Percentiles rank a stretch among this genome's conserved stretches.
These are phyloP conservation scores for Lepidium campestre DNA, from an alignment of 441 rosid species.

Conservation along the genomic window DNA sequence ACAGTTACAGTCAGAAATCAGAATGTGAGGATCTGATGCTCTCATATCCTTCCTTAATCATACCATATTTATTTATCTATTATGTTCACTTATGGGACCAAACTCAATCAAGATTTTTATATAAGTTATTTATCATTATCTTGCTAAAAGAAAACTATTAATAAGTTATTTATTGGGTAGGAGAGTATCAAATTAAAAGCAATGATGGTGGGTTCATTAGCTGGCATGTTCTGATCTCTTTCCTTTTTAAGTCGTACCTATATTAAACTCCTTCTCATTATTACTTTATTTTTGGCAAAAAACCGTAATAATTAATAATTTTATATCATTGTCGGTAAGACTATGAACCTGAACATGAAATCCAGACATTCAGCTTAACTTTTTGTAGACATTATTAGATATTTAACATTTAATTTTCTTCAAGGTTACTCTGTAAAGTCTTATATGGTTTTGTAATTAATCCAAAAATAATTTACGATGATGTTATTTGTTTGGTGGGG, in stretches of 20 bases:
- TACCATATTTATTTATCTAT: slow-evolving; percentile 5
- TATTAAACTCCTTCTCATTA: neutral
- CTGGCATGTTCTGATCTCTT: slow-evolving; percentile 29
- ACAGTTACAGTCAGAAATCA: slow-evolving; percentile 22
- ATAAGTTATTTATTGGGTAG: slow-evolving; percentile 15
- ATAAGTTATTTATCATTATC: neutral
- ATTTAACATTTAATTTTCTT: too few relatives aligned
- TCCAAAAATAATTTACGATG: neutral
- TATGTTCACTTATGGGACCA: slow-evolving; percentile 17
- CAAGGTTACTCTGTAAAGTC: too few relatives aligned
- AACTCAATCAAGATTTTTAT: slow-evolving; percentile 18
- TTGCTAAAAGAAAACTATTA: neutral
- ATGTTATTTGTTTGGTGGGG: neutral
- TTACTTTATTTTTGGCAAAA: slow-evolving; percentile 9
- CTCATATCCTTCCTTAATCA: slow-evolving; percentile 27
- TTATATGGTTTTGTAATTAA: neutral
- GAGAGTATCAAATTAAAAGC: slow-evolving; percentile 11
- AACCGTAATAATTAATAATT: too few relatives aligned
- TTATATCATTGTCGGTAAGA: neutral
- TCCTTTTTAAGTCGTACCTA: slow-evolving; percentile 13
- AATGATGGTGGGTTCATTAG: slow-evolving; percentile 29
- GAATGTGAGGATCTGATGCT: slow-evolving; percentile 26
- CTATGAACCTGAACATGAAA: neutral
- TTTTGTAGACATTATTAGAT: neutral
- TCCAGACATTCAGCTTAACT: neutral